Evolutionary conservation across 2,329 filamentous ascomycete genomes (phyloP).

Genomic region (Claviceps capensis): DNA sequence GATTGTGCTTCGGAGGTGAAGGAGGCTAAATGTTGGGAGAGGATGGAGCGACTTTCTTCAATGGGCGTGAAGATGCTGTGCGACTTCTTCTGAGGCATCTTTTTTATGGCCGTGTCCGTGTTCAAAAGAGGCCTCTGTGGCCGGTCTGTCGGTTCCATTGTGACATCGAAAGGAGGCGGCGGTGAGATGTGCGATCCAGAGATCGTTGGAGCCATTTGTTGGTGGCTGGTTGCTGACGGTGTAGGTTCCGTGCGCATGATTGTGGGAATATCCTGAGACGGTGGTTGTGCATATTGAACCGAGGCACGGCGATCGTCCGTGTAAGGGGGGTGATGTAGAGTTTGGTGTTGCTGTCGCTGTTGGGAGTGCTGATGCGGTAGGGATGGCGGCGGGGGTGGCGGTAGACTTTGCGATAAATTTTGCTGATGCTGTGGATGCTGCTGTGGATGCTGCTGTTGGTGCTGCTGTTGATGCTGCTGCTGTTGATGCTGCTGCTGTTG

Average conservation of each 20-base stretch:
- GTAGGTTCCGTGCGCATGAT: slow-evolving; percentile 41
- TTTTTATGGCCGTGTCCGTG: slow-evolving; percentile 40
- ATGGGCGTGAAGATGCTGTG: slow-evolving; percentile 97
- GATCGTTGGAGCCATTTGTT: slow-evolving; percentile 24
- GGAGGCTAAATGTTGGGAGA: slow-evolving; percentile 68
- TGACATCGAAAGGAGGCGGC: slow-evolving; percentile 33
- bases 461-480: no score
- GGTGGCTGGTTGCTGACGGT: slow-evolving; percentile 41
- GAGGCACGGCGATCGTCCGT: slow-evolving; percentile 64
- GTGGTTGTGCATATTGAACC: slow-evolving; percentile 51
- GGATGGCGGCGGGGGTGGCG: no score
- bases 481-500: no score
- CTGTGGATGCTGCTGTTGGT: no score
- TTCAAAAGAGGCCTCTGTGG: slow-evolving; percentile 34
- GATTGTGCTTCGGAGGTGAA: slow-evolving; percentile 43
- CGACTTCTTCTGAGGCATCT: slow-evolving; percentile 61
- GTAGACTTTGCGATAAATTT: no score
- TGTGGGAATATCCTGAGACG: slow-evolving; percentile 32
- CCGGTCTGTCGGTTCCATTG: slow-evolving; percentile 33
- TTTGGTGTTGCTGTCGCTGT: slow-evolving; percentile 2
- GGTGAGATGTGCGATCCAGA: slow-evolving; percentile 36
- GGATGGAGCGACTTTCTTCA: slow-evolving; percentile 77
- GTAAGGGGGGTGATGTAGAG: slow-evolving; percentile 46
- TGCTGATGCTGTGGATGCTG: no score
- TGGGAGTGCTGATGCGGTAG: background rate